These are phyloP conservation scores for Stellera chamaejasme DNA, from an alignment of 345 rosid species.

Conservation along the genomic window DNA sequence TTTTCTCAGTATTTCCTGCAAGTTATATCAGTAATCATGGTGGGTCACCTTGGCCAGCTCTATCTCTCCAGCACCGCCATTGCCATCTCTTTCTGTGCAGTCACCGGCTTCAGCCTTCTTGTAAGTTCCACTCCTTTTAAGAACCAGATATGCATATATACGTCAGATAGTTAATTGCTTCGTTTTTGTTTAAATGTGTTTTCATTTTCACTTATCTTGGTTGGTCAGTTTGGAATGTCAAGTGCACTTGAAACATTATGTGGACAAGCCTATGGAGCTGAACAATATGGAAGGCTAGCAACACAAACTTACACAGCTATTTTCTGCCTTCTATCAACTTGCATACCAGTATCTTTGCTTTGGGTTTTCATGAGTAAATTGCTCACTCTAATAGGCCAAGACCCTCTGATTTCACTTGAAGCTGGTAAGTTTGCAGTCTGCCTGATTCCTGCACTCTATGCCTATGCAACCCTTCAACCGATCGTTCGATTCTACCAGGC, in stretches of 20 bases:
- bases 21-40: conserved; percentile 61
- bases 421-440: conserved; percentile 46
- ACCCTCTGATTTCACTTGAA: conserved; percentile 43
- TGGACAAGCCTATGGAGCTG: conserved; percentile 82
- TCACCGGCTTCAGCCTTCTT: conserved; percentile 69
- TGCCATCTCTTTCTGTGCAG: conserved; percentile 54
- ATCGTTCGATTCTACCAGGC: conserved; percentile 46
- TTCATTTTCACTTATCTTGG: background rate
- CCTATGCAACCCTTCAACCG: conserved; percentile 50
- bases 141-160: too few relatives aligned
- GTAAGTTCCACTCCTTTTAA: conserved; percentile 23
- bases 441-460: conserved; percentile 56
- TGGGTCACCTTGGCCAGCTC: conserved; percentile 77
- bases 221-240: conserved; percentile 59
- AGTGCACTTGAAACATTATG: conserved; percentile 70
- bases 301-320: conserved; percentile 50
- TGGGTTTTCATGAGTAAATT: conserved; percentile 53
- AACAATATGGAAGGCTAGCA: conserved; percentile 48
- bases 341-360: conserved; percentile 44
- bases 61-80: conserved; percentile 71
- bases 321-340: conserved; percentile 29
- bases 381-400: conserved; percentile 46
- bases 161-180: background rate
- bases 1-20: conserved; percentile 47
- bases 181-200: background rate